Conservation (phyloP, 2,329 filamentous ascomycete species). For the Phoma sp. region DNA sequence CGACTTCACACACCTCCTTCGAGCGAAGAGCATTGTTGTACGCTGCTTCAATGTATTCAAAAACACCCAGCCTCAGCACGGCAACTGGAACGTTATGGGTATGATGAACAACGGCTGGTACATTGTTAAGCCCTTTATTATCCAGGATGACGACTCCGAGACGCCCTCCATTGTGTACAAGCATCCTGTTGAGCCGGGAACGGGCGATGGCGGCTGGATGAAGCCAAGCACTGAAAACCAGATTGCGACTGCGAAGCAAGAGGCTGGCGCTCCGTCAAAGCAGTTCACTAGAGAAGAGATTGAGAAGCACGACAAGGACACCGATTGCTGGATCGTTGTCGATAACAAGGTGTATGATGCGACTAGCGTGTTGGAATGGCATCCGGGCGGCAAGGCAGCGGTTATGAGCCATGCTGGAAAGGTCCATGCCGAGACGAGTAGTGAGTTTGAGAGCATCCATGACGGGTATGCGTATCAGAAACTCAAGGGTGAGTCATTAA, state of each 20-base stretch:
- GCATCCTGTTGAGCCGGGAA: constrained; percentile 54
- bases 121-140: constrained; percentile 52
- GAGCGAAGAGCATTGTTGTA: constrained; percentile 54
- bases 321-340: constrained; percentile 68
- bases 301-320: constrained; percentile 48
- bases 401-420: constrained; percentile 60
- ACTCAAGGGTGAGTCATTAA: constrained; percentile 47
- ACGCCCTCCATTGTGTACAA: constrained; percentile 32
- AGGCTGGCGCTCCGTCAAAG: constrained; percentile 56
- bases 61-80: constrained; percentile 58
- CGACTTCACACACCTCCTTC: constrained; percentile 53
- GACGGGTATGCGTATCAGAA: constrained; percentile 61
- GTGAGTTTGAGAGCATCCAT: constrained; percentile 60
- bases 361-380: constrained; percentile 65
- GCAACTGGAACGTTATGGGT: constrained; percentile 59
- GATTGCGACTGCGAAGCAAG: constrained; percentile 55
- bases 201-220: constrained; percentile 60
- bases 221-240: constrained; percentile 56
- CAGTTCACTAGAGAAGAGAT: constrained; percentile 63
- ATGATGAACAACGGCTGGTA: constrained; percentile 66
- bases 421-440: constrained; percentile 58
- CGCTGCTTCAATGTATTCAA: constrained; percentile 60
- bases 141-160: constrained; percentile 42
- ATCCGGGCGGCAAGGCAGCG: constrained; percentile 63
- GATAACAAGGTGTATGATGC: constrained; percentile 71